Base-by-base conservation (phyloP, 2,329 filamentous ascomycete species). In the Trichoderma sp. region DNA sequence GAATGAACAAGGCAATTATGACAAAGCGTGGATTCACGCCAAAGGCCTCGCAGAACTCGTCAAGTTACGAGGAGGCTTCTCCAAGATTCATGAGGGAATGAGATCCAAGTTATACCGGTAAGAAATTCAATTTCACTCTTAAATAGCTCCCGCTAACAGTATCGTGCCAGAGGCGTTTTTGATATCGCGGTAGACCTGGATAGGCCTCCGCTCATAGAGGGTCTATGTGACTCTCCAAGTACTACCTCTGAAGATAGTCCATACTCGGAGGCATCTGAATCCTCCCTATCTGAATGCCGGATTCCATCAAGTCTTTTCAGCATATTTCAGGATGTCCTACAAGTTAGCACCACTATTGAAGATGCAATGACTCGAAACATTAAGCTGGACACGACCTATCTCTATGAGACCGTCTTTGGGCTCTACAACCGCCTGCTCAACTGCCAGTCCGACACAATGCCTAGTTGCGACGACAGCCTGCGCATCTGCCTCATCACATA, bases 61-160 rank as follows among this genome's bases (percentile, higher is more conserved):
- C 53, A 70, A 70, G 18, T 14, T 70, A 28, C 36, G 67, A 28
- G 67, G 67, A 34, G 67, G 67, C 30, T 70, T 70, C 26, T 61
- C 57, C 28, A 62, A 61, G 2, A 62, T 70, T 4, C 11, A 24
- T n/a, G 21, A 62, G 7, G 47, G 56, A 3, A 51, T 70, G 67
- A 70, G 67, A 62, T 70, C 67, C 4, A 70, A 70, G 36, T 30
- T 70, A 11, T 70, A 70, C 18, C 67, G 67, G 66, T 70, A 70
- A 18, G 39, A 15, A 53, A 3, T 28, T 14, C 60, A 3, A 24
- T 6, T 11, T 1, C 30, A 14, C 18, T 15, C 3, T 3, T 14
- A 0, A 6, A 9, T 58, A 43, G 11, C 24, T 24, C 15, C 4
- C n/a, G n/a, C 57, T 70, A 3, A 70, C 43, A 39, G 2, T 3